Evolutionary conservation across 176 grass and related monocot species (phyloP), one percentile per base, ranked within the genome.

Genomic region (Rhynchospora tenuis): DNA sequence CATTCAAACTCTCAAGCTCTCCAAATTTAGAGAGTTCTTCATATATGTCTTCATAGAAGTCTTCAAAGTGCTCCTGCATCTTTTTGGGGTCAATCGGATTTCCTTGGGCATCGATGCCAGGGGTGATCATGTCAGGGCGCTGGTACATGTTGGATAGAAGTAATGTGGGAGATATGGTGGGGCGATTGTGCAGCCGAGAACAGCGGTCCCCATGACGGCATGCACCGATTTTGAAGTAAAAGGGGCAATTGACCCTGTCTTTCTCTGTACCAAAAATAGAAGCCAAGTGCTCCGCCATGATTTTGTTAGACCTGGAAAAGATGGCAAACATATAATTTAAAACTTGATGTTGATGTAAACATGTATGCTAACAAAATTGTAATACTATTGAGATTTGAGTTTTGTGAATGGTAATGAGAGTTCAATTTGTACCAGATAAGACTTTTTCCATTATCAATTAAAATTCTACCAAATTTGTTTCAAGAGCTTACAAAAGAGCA

Each of bases 11-110:
- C 33, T 38, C 33, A 38, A 38, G 33, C 33, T 38, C 33, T 38
- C 33, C 33, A 38, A 38, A 38, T 38, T 38, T 38, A 38, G 33
- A 38, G 2, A 38, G 33, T 38, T 38, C 33, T 38, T 38, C 33
- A 61, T 91, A 98, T 62, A 98, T 95, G 79, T 98, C 96, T 85
- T 98, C 95, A 54, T 98, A 95, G 44, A 98, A 98, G 73, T 89
- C 92, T 73, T 98, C 96, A 56, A 98, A 98, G 84, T 98, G 88
- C 23, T 91, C 89, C 85, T 98, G 96, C 82, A 98, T 95, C 74
- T 90, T 94, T 22, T 46, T 51, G 38, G 89, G 85, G 9, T 90
- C 85, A 26, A 90, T 87, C 1, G 82, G 76, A 44, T 87, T 82
- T 29, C 82, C 88, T 54, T 90, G 58, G 55, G 72, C 57, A 67